Percentiles rank a stretch among this genome's conserved stretches.
Evolutionary conservation across 768 basidiomycete genomes (phyloP).

Genomic region (Hericium coralloides): DNA sequence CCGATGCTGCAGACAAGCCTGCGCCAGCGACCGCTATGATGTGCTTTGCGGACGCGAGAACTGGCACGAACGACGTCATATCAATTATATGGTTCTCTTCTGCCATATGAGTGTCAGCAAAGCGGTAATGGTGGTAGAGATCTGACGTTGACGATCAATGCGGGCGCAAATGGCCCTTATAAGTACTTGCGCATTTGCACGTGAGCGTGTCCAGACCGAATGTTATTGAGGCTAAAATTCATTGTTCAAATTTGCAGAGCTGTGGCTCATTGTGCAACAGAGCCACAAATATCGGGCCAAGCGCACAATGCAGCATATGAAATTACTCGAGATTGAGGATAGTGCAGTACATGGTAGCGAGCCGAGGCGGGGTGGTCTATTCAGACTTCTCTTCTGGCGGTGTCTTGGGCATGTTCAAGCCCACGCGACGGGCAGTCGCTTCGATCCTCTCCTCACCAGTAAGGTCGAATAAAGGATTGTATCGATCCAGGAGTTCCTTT

Average conservation of each 20-base stretch:
- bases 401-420: slow-evolving; percentile 69
- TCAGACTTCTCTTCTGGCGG: slow-evolving; percentile 20
- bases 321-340: background rate
- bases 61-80: background rate
- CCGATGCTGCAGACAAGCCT: slow-evolving; percentile 47
- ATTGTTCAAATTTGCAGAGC: background rate
- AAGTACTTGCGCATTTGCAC: too few relatives aligned
- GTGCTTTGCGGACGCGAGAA: slow-evolving; percentile 17
- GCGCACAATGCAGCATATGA: too few relatives aligned
- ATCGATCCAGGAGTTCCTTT: slow-evolving; percentile 73
- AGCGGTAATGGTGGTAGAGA: background rate
- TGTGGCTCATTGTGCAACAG: too few relatives aligned
- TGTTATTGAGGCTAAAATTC: background rate
- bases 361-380: background rate
- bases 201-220: too few relatives aligned
- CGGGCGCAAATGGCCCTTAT: too few relatives aligned
- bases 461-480: slow-evolving; percentile 79
- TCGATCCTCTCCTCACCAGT: slow-evolving; percentile 72
- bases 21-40: slow-evolving; percentile 43
- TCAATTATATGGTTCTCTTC: background rate
- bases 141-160: background rate
- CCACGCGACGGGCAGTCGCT: slow-evolving; percentile 82
- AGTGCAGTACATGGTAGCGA: background rate
- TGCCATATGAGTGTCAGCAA: background rate
- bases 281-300: too few relatives aligned